phyloP scores from a whole-genome alignment of 2,329 filamentous ascomycete species.

The Byssoonygena ceratinophila region DNA sequence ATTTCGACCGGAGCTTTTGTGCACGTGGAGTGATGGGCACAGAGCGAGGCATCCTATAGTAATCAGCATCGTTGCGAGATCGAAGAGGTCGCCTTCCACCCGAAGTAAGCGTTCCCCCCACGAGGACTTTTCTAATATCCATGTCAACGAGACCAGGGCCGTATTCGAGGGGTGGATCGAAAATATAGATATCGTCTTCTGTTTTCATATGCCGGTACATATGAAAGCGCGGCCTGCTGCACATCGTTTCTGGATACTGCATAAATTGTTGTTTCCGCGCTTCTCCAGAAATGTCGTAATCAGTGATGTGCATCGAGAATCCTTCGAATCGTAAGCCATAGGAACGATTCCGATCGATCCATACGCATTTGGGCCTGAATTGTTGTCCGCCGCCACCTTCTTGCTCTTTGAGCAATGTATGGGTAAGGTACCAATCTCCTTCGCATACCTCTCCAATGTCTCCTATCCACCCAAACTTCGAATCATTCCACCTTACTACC shows the following conservation, averaged over 20 bases:
- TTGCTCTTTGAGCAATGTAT: conserved; percentile 10
- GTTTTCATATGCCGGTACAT: conserved; percentile 17
- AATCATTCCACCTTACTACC: not conserved
- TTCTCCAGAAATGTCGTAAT: not conserved
- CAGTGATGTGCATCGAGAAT: not conserved
- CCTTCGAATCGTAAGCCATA: not conserved
- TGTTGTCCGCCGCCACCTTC: not conserved
- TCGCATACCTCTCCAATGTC: conserved; percentile 20
- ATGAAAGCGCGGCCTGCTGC: conserved; percentile 5
- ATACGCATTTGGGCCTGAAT: conserved; percentile 18
- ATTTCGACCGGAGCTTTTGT: conserved; percentile 13
- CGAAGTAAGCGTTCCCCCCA: not conserved
- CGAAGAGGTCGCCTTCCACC: not conserved
- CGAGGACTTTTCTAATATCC: conserved; percentile 14
- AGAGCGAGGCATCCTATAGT: not conserved
- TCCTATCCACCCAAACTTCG: conserved; percentile 15
- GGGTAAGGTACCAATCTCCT: conserved; percentile 20
- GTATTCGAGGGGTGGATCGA: conserved; percentile 23
- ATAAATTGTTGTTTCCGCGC: not conserved
- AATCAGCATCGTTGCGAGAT: not conserved
- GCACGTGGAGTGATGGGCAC: conserved; percentile 13
- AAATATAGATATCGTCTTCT: conserved; percentile 21
- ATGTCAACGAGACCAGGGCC: conserved; percentile 15
- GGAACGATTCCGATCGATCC: conserved; percentile 18
- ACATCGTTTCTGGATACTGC: not conserved